Evolutionary conservation across 2,329 filamentous ascomycete species (phyloP).

Genomic region (Trichocomaceae sp.): DNA sequence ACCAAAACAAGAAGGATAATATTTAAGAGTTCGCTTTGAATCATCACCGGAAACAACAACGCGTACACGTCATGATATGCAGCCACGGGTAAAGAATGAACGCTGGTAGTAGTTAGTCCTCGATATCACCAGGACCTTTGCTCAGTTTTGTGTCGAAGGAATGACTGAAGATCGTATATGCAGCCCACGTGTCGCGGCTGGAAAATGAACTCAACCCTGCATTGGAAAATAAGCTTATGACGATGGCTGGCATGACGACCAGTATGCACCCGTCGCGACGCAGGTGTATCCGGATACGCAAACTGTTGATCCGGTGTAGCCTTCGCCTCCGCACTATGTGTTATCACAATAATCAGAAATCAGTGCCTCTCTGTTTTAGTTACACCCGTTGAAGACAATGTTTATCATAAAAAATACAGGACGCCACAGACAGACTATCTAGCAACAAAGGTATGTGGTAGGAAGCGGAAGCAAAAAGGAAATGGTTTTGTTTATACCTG

Average conservation of each 20-base stretch:
- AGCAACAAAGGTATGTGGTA: not conserved
- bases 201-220: not conserved
- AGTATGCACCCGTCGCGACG: slow-evolving; percentile 6
- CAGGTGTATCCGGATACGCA: slow-evolving; percentile 6
- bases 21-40: not conserved
- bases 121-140: not conserved
- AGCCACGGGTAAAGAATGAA: not conserved
- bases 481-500: slow-evolving; percentile 2
- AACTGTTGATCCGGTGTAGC: slow-evolving; percentile 11
- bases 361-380: not conserved
- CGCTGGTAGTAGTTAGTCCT: not conserved
- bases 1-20: not conserved
- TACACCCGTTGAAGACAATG: slow-evolving; percentile 1
- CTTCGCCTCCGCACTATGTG: slow-evolving; percentile 9
- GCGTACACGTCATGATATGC: not conserved
- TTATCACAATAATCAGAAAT: not conserved
- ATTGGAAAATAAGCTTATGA: not conserved
- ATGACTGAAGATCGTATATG: not conserved
- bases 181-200: not conserved
- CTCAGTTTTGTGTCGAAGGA: not conserved
- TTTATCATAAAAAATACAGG: not conserved
- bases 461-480: not conserved
- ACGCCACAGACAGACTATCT: not conserved
- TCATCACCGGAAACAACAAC: not conserved
- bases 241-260: slow-evolving; percentile 10